Percentiles rank a stretch among this genome's conserved stretches.
Conservation (phyloP, 2,329 filamentous ascomycete genomes). For the Drechslera avenae region DNA sequence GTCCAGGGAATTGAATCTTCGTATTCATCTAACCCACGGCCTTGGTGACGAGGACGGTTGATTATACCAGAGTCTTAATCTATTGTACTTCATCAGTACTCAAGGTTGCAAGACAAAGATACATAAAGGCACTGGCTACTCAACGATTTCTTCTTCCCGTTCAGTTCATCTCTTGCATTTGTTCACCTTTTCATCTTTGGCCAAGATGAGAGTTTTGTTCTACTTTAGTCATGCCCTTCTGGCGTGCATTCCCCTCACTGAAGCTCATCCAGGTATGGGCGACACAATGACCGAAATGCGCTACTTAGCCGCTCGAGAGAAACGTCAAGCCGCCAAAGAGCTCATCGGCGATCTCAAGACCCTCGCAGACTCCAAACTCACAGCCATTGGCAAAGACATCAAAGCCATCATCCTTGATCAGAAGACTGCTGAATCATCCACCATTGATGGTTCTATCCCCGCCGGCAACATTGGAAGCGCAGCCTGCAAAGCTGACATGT, state of each 20-base stretch:
- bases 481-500: slow-evolving; percentile 42
- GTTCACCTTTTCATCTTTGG: neutral
- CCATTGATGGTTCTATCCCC: slow-evolving; percentile 32
- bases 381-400: slow-evolving; percentile 42
- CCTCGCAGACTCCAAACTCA: slow-evolving; percentile 36
- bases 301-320: slow-evolving; percentile 20
- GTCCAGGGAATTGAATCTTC: slow-evolving; percentile 6
- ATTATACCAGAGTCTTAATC: neutral
- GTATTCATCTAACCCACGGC: slow-evolving; percentile 27
- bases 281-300: slow-evolving; percentile 29
- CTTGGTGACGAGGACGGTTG: neutral
- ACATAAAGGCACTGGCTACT: neutral
- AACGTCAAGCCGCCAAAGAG: slow-evolving; percentile 36
- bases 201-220: slow-evolving; percentile 14
- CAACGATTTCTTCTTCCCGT: neutral
- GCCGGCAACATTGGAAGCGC: slow-evolving; percentile 37
- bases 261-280: slow-evolving; percentile 41
- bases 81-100: slow-evolving; percentile 5
- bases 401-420: slow-evolving; percentile 40
- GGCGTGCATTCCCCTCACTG: slow-evolving; percentile 12
- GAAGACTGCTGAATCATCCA: slow-evolving; percentile 28
- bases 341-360: slow-evolving; percentile 45
- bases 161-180: neutral
- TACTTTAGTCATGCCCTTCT: slow-evolving; percentile 29
- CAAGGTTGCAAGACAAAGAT: neutral